phyloP scores from a whole-genome alignment of 2,329 filamentous ascomycete genomes.

The Thielaviopsis euricoi region DNA sequence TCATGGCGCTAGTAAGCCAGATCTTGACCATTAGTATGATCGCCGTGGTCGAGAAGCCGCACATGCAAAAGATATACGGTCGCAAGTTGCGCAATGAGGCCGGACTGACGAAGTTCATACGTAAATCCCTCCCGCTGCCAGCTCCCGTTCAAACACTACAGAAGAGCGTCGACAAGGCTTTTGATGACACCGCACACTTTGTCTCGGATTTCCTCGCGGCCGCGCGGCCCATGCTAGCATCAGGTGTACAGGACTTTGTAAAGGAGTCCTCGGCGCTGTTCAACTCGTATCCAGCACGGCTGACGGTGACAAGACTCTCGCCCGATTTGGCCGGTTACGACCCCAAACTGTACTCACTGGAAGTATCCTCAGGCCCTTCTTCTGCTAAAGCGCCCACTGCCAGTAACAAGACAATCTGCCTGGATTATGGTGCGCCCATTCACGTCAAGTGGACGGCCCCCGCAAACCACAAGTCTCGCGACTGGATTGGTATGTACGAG shows the following conservation, averaged over 20 bases:
- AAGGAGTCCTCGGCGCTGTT: constrained; percentile 78
- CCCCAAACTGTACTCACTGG: constrained; percentile 62
- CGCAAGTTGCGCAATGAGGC: constrained; percentile 69
- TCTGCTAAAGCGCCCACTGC: constrained; percentile 24
- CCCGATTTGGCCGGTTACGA: constrained; percentile 68
- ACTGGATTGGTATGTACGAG: constrained; percentile 95
- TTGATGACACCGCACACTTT: constrained; percentile 74
- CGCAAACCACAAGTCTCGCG: constrained; percentile 68
- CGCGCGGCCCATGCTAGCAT: constrained; percentile 70
- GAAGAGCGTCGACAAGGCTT: constrained; percentile 69
- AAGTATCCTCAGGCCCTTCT: constrained; percentile 50
- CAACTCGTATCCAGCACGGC: constrained; percentile 72
- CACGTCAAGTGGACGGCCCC: constrained; percentile 84
- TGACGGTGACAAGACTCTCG: constrained; percentile 65
- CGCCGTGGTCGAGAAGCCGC: constrained; percentile 82
- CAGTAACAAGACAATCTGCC: constrained; percentile 46
- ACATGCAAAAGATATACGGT: constrained; percentile 97
- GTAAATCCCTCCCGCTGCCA: constrained; percentile 67
- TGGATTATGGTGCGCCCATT: constrained; percentile 83
- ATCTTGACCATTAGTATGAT: constrained; percentile 76
- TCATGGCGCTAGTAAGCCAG: constrained; percentile 73
- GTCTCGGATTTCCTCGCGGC: constrained; percentile 81
- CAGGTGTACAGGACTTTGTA: constrained; percentile 73
- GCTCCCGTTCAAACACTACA: constrained; percentile 56
- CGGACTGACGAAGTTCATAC: constrained; percentile 80